These are phyloP conservation scores for Fusarium nygamai DNA, from an alignment of 2,329 filamentous ascomycete species.

Conservation along the genomic window DNA sequence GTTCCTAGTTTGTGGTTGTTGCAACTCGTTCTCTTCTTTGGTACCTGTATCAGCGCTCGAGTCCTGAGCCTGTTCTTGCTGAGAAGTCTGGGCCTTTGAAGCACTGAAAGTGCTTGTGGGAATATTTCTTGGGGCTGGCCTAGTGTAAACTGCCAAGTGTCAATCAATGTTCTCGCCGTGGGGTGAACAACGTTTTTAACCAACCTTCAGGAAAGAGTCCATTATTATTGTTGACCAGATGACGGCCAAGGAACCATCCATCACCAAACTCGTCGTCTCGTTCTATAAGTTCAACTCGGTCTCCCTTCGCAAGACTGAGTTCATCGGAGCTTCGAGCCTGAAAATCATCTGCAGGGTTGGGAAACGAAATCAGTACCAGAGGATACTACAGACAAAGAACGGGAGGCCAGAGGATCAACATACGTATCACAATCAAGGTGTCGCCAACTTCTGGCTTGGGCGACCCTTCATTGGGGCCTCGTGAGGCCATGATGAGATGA, in stretches of 20 bases:
- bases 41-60: conserved; percentile 34
- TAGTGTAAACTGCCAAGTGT: conserved; percentile 66
- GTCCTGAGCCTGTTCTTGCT: conserved; percentile 46
- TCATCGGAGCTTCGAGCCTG: conserved; percentile 91
- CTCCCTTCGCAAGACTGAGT: conserved; percentile 85
- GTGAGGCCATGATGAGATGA: conserved; percentile 55
- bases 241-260: conserved; percentile 83
- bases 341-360: conserved; percentile 78
- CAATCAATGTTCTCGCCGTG: conserved; percentile 31
- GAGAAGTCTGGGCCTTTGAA: conserved; percentile 45
- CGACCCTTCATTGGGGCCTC: conserved; percentile 48
- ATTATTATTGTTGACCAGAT: conserved; percentile 76
- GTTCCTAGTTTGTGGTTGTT: conserved; percentile 48
- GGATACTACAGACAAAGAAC: conserved; percentile 8
- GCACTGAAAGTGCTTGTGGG: conserved; percentile 44
- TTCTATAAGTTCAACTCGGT: conserved; percentile 84
- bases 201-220: conserved; percentile 86
- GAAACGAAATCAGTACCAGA: conserved; percentile 22
- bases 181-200: conserved; percentile 39
- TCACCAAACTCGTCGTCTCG: conserved; percentile 90
- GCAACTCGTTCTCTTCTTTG: conserved; percentile 47
- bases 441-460: conserved; percentile 70
- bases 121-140: conserved; percentile 61
- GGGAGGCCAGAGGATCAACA: conserved; percentile 51
- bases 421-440: conserved; percentile 76